Base-by-base conservation (phyloP, 345 rosid species). In the Xanthoceras sorbifolium region DNA sequence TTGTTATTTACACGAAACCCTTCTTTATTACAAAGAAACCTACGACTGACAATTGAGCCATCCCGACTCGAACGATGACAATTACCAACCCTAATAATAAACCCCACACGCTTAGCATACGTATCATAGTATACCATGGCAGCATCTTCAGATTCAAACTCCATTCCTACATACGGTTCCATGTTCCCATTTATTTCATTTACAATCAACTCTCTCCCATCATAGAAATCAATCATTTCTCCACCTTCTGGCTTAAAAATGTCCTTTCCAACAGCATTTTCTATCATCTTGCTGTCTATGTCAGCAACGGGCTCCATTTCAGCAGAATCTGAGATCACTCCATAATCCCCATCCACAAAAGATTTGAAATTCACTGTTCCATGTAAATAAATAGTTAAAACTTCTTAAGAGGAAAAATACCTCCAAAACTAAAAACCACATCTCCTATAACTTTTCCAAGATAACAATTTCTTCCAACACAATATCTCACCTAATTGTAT, bases 1-100 rank as follows among this genome's bases (percentile, higher is more conserved):
- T 34, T 67, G 42, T 32, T 57, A 72, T 40, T 73, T 80, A 84
- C 80, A 76, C 75, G 50, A 57, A 77, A 82, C 22, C 84, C 85
- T 77, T 82, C 87, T 77, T 82, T 86, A 73, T 86, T 82, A 40
- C 86, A 86, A 76, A 84, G 83, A 77, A 86, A 84, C 18, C 84
- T 83, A 32, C 80, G 73, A 7, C 89, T 82, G 59, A 82, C 73
- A 55, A 86, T 82, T 61, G 86, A 71, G 9, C 84, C 82, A 82
- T 81, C 86, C 66, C 72, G 79, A 76, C 73, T 71, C 11, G 85
- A 82, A 29, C 79, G 76, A 25, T 78, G 79, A 31, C 81, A 85
- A 64, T 87, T 87, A 80, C 90, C 84, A 38, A 84, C 83, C 18
- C 80, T 73, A 67, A 82, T 78, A 57, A 86, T 61, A 11, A 86